phyloP scores from a whole-genome alignment of 148 eudicot genomes.

The Rhododendron vialii region DNA sequence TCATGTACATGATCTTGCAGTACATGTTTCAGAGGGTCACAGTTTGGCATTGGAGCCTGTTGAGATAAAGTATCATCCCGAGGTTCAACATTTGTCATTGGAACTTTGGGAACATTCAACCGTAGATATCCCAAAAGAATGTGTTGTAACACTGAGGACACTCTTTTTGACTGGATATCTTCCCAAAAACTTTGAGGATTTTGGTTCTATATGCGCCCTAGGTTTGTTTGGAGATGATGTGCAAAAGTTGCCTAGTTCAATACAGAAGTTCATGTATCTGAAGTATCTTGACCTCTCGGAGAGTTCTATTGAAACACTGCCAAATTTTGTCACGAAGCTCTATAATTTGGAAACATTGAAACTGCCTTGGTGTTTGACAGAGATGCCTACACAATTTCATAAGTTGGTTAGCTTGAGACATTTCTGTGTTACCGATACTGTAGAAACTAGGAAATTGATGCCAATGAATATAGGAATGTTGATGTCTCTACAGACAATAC shows the following conservation, averaged over 20 bases:
- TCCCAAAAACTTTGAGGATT: not conserved
- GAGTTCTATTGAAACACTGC: not conserved
- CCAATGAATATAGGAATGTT: not conserved
- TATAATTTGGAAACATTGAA: conserved; percentile 16
- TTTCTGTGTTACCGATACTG: not conserved
- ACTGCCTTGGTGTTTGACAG: not conserved
- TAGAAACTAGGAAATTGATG: not conserved
- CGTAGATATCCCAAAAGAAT: too few relatives aligned
- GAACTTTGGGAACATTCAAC: not conserved
- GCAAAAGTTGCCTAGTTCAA: not conserved
- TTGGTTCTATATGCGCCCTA: not conserved
- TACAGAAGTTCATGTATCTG: conserved; percentile 6
- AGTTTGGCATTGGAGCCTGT: too few relatives aligned
- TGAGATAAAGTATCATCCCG: too few relatives aligned
- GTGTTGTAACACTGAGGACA: not conserved
- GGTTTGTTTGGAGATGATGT: not conserved
- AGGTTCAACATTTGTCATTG: not conserved
- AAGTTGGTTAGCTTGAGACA: conserved; percentile 18
- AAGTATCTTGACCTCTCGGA: conserved; percentile 14
- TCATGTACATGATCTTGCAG: not conserved
- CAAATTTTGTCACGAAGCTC: conserved; percentile 12
- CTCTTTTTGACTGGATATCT: not conserved
- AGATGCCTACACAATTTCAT: not conserved
- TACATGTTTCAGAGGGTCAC: not conserved
- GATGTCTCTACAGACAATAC: not conserved